phyloP scores from a whole-genome alignment of 2,329 filamentous ascomycete genomes.

The Zarea fungicola region DNA sequence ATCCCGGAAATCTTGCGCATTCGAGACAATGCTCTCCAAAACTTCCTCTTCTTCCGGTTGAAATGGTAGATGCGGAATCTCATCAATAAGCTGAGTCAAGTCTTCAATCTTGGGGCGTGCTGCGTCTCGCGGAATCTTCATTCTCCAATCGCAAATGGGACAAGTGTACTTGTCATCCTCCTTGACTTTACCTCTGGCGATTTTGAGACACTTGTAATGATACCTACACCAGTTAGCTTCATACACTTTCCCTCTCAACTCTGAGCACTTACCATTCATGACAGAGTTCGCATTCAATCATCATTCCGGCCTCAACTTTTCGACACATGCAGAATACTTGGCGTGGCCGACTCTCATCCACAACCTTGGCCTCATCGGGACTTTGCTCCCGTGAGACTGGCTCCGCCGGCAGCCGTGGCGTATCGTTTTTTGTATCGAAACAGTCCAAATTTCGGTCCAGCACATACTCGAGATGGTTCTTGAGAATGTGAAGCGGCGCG shows the following conservation, averaged over 20 bases:
- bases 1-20: slow-evolving; percentile 76
- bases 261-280: slow-evolving; percentile 76
- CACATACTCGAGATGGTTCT: slow-evolving; percentile 90
- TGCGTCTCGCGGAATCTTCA: slow-evolving; percentile 94
- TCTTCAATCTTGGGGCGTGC: slow-evolving; percentile 94
- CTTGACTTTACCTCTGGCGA: slow-evolving; percentile 94
- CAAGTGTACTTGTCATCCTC: slow-evolving; percentile 98
- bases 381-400: slow-evolving; percentile 79
- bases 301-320: slow-evolving; percentile 90
- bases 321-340: slow-evolving; percentile 98
- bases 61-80: slow-evolving; percentile 77
- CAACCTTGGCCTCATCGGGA: slow-evolving; percentile 47
- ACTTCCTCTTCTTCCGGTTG: slow-evolving; percentile 92
- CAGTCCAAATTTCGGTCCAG: slow-evolving; percentile 84
- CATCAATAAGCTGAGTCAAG: slow-evolving; percentile 74
- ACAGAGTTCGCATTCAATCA: slow-evolving; percentile 98
- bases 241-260: not conserved
- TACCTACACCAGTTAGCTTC: slow-evolving; percentile 55
- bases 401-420: slow-evolving; percentile 83
- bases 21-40: slow-evolving; percentile 78
- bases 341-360: slow-evolving; percentile 56
- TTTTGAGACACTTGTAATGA: slow-evolving; percentile 96
- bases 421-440: slow-evolving; percentile 81
- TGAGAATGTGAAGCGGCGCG: slow-evolving; percentile 90
- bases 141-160: slow-evolving; percentile 94